Conservation (phyloP, 371 early-diverging fungal genomes). For the Mortierella sp. region DNA sequence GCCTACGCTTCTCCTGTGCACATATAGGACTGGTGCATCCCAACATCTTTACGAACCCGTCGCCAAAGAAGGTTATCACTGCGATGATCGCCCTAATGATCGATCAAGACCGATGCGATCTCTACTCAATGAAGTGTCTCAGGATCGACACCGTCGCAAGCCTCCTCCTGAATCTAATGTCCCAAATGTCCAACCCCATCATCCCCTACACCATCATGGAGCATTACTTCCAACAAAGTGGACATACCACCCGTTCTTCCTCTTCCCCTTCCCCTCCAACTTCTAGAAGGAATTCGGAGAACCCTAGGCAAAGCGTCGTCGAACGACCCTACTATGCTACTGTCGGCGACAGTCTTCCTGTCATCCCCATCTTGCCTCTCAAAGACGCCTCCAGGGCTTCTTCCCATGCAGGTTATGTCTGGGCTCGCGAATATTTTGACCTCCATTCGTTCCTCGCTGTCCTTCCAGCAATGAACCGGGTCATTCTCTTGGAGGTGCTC, state of each 20-base stretch:
- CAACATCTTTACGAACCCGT: slow-evolving; percentile 46
- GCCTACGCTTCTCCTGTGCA: not conserved
- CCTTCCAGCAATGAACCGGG: slow-evolving; percentile 41
- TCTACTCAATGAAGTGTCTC: slow-evolving; percentile 44
- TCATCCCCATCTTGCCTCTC: slow-evolving; percentile 24
- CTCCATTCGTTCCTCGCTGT: slow-evolving; percentile 35
- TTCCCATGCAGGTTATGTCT: slow-evolving; percentile 7
- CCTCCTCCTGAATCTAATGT: slow-evolving; percentile 44
- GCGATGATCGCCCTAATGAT: slow-evolving; percentile 51
- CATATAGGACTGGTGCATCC: slow-evolving; percentile 32
- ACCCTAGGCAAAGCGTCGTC: not conserved
- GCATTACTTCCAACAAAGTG: slow-evolving; percentile 36
- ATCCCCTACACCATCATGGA: slow-evolving; percentile 51
- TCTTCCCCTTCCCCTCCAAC: not conserved
- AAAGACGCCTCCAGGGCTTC: not conserved
- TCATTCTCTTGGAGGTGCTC: slow-evolving; percentile 49
- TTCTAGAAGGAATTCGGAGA: not conserved
- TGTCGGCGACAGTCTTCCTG: slow-evolving; percentile 14
- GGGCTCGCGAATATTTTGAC: slow-evolving; percentile 51
- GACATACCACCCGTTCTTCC: not conserved
- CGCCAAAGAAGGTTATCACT: slow-evolving; percentile 54
- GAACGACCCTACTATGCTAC: not conserved
- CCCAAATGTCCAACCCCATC: slow-evolving; percentile 57
- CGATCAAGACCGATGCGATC: slow-evolving; percentile 40
- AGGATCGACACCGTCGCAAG: slow-evolving; percentile 55